A percentile compares a stretch with the other conserved stretches of the same genome.
phyloP scores from a whole-genome alignment of 1,284 basidiomycete genomes.

The Rugosomyces carneus region DNA sequence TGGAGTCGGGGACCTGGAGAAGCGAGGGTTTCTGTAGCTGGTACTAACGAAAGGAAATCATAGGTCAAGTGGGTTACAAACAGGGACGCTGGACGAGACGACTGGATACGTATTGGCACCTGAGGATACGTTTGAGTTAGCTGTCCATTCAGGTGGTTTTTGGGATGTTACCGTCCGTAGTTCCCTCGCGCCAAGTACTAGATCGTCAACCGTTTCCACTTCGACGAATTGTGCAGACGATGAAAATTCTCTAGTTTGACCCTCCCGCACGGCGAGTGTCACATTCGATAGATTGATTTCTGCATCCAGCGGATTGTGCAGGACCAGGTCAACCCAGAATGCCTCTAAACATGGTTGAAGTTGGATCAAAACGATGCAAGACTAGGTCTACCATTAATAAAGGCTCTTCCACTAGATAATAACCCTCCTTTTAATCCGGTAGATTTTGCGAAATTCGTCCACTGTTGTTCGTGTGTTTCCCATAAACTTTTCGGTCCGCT shows the following conservation, averaged over 20 bases:
- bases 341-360: slow-evolving; percentile 40
- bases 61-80: slow-evolving; percentile 52
- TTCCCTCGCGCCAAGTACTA: slow-evolving; percentile 53
- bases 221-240: slow-evolving; percentile 38
- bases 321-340: slow-evolving; percentile 68
- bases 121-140: slow-evolving; percentile 21
- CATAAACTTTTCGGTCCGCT: slow-evolving; percentile 43
- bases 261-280: slow-evolving; percentile 45
- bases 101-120: slow-evolving; percentile 60
- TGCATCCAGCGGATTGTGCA: slow-evolving; percentile 66
- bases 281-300: slow-evolving; percentile 61
- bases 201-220: slow-evolving; percentile 52
- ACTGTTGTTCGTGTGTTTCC: slow-evolving; percentile 56
- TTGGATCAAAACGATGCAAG: slow-evolving; percentile 1
- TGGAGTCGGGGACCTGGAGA: slow-evolving; percentile 64
- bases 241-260: slow-evolving; percentile 24
- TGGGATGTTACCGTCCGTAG: slow-evolving; percentile 41
- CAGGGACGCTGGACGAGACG: slow-evolving; percentile 44
- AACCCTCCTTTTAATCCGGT: slow-evolving; percentile 47
- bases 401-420: slow-evolving; percentile 48
- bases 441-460: slow-evolving; percentile 56
- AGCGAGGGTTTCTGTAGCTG: slow-evolving; percentile 53
- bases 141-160: background rate
- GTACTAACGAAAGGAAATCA: slow-evolving; percentile 62
- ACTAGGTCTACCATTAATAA: slow-evolving; percentile 49